Base-by-base conservation (phyloP, 768 basidiomycete genomes). In the Heimioporus sp. region DNA sequence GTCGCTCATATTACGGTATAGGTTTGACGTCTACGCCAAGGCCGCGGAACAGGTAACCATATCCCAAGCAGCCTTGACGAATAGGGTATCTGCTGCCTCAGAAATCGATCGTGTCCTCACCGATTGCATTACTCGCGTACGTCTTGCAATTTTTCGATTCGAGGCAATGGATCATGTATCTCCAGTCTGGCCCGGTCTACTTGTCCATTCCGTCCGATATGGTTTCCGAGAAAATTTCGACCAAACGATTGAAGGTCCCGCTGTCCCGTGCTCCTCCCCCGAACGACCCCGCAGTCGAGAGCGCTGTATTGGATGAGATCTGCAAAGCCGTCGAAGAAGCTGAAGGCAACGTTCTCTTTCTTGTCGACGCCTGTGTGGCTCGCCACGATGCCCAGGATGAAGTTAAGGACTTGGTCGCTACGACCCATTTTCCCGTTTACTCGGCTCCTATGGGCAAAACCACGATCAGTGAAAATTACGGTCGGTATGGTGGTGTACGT, bases 131-230 rank as follows among this genome's bases (percentile, higher is more conserved):
- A 79, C 78, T 16, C 69, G 62, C 49, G 86, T 81, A 61, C 21
- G 73, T 57, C 15, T 19, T 8, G 31, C n/a, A 31, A 5, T 35
- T 3, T 30, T 21, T 10, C 3, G 4, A 39, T 16, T 37, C 21
- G 24, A 38, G 15, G 15, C 2, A 1, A 37, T 4, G 10, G 20
- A 38, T 58, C 11, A 61, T 20, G 7, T 20, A 3, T 20, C 6
- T 32, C 15, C 56, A 90, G 81, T 87, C 86, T 28, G 84, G 91
- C 17, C 95, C 95, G 0, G 90, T 89, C 31, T 98, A 98, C 64
- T 70, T 98, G 37, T 80, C 86, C 34, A 75, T 98, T 11, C 95
- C 92, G 1, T 94, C 86, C 7, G 89, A 98, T 65, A 73, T 96
- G 47, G 86, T 87, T 5, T 76, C 80, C 61, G 71, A 76, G 48